These are phyloP conservation scores for Vanderwaltozyma polyspora DNA, from an alignment of 805 yeast genomes.

Conservation along the genomic window DNA sequence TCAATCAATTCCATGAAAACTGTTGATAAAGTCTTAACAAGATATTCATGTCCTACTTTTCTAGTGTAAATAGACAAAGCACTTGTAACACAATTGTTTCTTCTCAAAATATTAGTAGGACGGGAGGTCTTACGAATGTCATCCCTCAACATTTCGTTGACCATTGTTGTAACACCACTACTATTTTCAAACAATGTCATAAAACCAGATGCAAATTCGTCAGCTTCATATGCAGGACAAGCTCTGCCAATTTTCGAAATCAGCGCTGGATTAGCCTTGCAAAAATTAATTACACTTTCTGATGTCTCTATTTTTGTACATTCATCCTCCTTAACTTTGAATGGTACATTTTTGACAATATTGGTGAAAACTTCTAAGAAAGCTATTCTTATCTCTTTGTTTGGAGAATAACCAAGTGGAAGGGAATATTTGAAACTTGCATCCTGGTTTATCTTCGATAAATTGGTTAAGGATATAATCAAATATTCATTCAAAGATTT, in stretches of 20 bases:
- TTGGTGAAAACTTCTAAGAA: constrained; percentile 67
- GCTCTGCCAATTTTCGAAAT: constrained; percentile 42
- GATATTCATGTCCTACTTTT: constrained; percentile 46
- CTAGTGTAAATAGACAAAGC: constrained; percentile 59
- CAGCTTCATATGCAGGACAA: constrained; percentile 58
- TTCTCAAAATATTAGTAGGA: constrained; percentile 59
- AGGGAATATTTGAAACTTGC: constrained; percentile 64
- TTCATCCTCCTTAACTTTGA: constrained; percentile 18
- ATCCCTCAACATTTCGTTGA: constrained; percentile 40
- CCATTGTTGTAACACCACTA: constrained; percentile 32
- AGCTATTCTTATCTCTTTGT: constrained; percentile 50
- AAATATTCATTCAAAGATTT: constrained; percentile 47
- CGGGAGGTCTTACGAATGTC: constrained; percentile 50
- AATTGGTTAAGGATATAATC: constrained; percentile 52
- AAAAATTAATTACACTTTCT: constrained; percentile 16
- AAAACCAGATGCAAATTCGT: constrained; percentile 53
- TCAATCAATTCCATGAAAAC: constrained; percentile 41
- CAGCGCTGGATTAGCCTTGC: constrained; percentile 31
- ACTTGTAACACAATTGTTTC: constrained; percentile 71
- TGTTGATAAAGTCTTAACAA: constrained; percentile 35
- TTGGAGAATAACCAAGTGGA: constrained; percentile 64
- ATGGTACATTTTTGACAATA: constrained; percentile 32
- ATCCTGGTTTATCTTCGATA: constrained; percentile 59
- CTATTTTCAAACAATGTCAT: constrained; percentile 39
- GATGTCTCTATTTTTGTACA: constrained; percentile 9